These are phyloP conservation scores for Gaillardinia entomophila DNA, from an alignment of 805 yeast genomes.

Conservation along the genomic window DNA sequence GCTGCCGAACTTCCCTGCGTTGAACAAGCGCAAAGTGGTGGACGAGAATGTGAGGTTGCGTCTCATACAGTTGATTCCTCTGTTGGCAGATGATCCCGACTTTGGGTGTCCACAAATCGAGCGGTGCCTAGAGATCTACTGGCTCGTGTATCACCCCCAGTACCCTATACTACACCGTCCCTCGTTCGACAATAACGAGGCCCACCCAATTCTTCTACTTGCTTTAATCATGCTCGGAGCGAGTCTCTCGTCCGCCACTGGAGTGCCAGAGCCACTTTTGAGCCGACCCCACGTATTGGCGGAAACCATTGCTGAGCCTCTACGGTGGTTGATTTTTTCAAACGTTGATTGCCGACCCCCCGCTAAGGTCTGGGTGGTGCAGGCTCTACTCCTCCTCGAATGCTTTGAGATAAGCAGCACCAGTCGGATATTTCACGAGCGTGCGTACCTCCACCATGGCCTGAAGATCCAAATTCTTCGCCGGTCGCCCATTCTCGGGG, in stretches of 20 bases:
- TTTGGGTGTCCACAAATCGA: slow-evolving; percentile 5
- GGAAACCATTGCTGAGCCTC: slow-evolving; percentile 7
- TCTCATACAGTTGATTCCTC: slow-evolving; percentile 4
- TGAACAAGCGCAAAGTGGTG: slow-evolving; percentile 2
- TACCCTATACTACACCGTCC: slow-evolving; percentile 8
- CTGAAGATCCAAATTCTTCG: slow-evolving; percentile 19
- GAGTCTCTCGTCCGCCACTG: slow-evolving; percentile 2
- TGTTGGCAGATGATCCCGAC: slow-evolving; percentile 2
- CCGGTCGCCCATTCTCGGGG: slow-evolving; percentile 28
- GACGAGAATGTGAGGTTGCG: slow-evolving; percentile 3
- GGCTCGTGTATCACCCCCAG: slow-evolving; percentile 7
- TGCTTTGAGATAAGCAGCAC: slow-evolving; percentile 6
- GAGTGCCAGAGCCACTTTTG: slow-evolving; percentile 2
- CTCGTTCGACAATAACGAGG: slow-evolving; percentile 5
- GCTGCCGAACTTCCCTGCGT: slow-evolving; percentile 5
- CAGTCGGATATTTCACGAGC: slow-evolving; percentile 5
- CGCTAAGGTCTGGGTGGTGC: slow-evolving; percentile 7
- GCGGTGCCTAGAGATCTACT: slow-evolving; percentile 5
- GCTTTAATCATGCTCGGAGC: slow-evolving; percentile 8
- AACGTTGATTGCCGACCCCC: slow-evolving; percentile 7
- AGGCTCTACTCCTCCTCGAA: slow-evolving; percentile 6
- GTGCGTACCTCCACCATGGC: slow-evolving; percentile 7
- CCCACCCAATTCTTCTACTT: slow-evolving; percentile 5
- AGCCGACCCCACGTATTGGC: slow-evolving; percentile 3
- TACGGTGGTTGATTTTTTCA: slow-evolving; percentile 8